Percentiles rank a stretch among this genome's conserved stretches.
These are phyloP conservation scores for Kluyveromyces dobzhanskii DNA, from an alignment of 805 yeast species.

Conservation along the genomic window DNA sequence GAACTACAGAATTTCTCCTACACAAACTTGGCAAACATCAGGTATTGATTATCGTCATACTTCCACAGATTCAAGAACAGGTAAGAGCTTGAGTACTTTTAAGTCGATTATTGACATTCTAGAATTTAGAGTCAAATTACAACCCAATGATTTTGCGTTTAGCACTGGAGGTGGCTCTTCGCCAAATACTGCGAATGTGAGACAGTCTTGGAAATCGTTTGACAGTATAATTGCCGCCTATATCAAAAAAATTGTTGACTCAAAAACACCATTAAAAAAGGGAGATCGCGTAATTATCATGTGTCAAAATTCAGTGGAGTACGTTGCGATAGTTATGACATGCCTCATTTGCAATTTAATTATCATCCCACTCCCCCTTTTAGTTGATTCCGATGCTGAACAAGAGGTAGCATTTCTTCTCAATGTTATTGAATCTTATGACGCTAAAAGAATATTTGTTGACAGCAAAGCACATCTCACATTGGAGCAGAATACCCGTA, in stretches of 20 bases:
- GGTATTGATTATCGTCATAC: conserved; percentile 70
- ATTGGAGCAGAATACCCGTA: conserved; percentile 17
- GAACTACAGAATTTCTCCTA: conserved; percentile 5
- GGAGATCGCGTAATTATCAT: conserved; percentile 73
- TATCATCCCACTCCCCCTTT: conserved; percentile 64
- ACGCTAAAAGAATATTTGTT: conserved; percentile 62
- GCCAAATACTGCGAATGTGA: conserved; percentile 22
- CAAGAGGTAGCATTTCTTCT: conserved; percentile 69
- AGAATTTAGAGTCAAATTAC: conserved; percentile 66
- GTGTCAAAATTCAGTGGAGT: conserved; percentile 85
- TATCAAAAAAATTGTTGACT: conserved; percentile 57
- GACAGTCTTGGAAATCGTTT: conserved; percentile 69
- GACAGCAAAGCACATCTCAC: conserved; percentile 35
- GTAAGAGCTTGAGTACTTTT: conserved; percentile 67
- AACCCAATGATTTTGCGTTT: conserved; percentile 76
- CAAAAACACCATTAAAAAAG: conserved; percentile 50
- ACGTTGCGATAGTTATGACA: conserved; percentile 72
- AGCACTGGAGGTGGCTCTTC: conserved; percentile 31
- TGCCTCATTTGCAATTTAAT: conserved; percentile 66
- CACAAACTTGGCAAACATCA: conserved; percentile 51
- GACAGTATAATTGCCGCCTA: conserved; percentile 71
- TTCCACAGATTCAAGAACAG: conserved; percentile 72
- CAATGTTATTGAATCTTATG: conserved; percentile 59
- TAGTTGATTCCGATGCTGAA: conserved; percentile 54
- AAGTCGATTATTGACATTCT: conserved; percentile 61